Evolutionary conservation across 2,329 filamentous ascomycete species (phyloP), one percentile per base, ranked within the genome.

Genomic region (Stenocarpella maydis): DNA sequence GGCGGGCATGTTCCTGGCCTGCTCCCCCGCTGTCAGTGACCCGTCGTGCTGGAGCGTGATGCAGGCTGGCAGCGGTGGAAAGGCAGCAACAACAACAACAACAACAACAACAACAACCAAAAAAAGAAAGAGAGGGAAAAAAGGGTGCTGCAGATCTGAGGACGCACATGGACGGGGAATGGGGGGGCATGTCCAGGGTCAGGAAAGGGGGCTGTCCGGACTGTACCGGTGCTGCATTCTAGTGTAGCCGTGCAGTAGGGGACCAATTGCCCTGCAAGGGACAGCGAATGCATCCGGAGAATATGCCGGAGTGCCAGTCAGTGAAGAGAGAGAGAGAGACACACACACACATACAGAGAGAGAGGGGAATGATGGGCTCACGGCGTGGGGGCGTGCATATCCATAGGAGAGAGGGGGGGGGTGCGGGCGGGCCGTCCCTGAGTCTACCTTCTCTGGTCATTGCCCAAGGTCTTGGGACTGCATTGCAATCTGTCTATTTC

Each of bases 361-460:
- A 19, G 64, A 67, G 34, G 34, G 34, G 21, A 49, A 31, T 28
- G 12, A 58, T 17, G 50, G 12, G 58, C 58, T 21, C 41, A 61
- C 41, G 58, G 19, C 58, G 2, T 39, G 24, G n/a, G 52, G 50
- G 64, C 34, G 37, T 39, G 60, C 31, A 31, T 65, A 47, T 17
- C 9, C 6, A 37, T 10, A 37, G 12, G 26, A 39, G 3, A 26
- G 10, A 19, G 37, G 54, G 37, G 15, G 53, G 47, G 66, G 39
- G 37, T 34, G 68, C 63, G 68, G 55, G 55, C 68, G 68, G 68
- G 55, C 68, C 68, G 68, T 65, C 65, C 65, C 65, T 60, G 58
- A 53, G 47, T 50, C 43, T n/a, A 34, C 37, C 45, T 21, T 41
- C 12, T 2, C 31, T 34, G 4, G 31, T 37, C 6, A n/a, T 45